A percentile compares a stretch with the other conserved stretches of the same genome.
Conservation (phyloP, 139 green algal species). For the Chlorella sp. region DNA sequence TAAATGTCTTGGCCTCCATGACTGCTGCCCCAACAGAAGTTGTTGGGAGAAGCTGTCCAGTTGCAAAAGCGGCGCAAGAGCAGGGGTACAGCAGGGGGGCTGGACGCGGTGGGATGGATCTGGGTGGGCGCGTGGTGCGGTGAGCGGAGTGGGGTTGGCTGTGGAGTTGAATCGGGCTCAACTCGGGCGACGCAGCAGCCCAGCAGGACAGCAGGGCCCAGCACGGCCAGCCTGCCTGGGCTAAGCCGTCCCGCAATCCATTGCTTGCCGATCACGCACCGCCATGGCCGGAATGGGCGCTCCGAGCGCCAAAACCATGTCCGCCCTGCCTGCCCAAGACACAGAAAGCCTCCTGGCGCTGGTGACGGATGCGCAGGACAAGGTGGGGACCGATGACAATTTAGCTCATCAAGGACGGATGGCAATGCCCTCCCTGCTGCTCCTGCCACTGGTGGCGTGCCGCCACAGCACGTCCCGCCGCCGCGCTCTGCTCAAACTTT, state of each 20-base stretch:
- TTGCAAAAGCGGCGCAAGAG: not conserved
- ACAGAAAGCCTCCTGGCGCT: not conserved
- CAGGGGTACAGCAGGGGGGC: not conserved
- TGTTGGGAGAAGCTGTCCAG: not conserved
- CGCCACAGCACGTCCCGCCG: not conserved
- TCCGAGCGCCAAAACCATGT: too few relatives aligned
- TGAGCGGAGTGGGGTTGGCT: not conserved
- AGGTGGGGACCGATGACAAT: not conserved
- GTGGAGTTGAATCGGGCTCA: not conserved
- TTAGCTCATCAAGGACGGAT: not conserved
- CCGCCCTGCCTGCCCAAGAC: not conserved
- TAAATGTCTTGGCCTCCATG: constrained; percentile 38
- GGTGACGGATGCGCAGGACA: not conserved
- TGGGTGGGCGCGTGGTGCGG: not conserved
- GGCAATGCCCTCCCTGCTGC: not conserved
- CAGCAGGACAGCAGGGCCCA: too few relatives aligned
- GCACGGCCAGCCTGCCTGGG: too few relatives aligned
- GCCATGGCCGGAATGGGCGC: too few relatives aligned
- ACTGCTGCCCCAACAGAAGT: not conserved
- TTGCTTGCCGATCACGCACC: too few relatives aligned
- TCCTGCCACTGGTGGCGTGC: not conserved
- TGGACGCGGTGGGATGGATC: too few relatives aligned
- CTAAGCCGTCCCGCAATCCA: too few relatives aligned
- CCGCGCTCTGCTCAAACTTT: not conserved
- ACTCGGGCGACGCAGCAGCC: not conserved